Evolutionary conservation across 768 basidiomycete genomes (phyloP).

Genomic region (Hypholoma sublateritium): DNA sequence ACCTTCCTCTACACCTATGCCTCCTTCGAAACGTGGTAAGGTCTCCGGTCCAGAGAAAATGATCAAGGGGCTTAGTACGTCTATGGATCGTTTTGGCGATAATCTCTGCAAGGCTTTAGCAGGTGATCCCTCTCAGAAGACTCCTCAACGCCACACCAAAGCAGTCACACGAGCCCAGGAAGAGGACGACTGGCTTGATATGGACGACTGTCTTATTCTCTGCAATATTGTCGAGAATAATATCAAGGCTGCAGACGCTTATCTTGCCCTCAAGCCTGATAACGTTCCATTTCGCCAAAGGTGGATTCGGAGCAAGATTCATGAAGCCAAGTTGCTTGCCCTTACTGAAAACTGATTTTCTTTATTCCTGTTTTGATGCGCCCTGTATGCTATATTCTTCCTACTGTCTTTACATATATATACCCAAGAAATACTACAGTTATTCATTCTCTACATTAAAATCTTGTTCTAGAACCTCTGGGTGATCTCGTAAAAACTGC

Average conservation of each 20-base stretch:
- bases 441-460: constrained; percentile 6
- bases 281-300: too few species aligned
- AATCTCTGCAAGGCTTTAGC: constrained; percentile 8
- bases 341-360: too few species aligned
- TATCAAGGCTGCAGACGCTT: constrained; percentile 13
- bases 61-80: constrained; percentile 6
- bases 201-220: constrained; percentile 3
- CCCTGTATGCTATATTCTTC: constrained; percentile 7
- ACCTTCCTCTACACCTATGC: neutral
- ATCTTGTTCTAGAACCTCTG: constrained; percentile 5
- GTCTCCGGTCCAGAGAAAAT: neutral
- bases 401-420: constrained; percentile 3
- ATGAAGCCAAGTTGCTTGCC: too few species aligned
- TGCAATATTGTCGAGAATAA: constrained; percentile 14
- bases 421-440: neutral
- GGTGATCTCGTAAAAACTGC: constrained; percentile 5
- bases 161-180: constrained; percentile 13
- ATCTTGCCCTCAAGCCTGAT: too few species aligned
- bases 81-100: neutral
- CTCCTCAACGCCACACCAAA: constrained; percentile 10
- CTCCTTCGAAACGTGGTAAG: neutral
- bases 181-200: constrained; percentile 16
- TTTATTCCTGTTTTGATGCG: too few species aligned
- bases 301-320: too few species aligned
- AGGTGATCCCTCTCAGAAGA: constrained; percentile 9